phyloP scores from a whole-genome alignment of 1,284 basidiomycete species.

The Puccinia polysora region DNA sequence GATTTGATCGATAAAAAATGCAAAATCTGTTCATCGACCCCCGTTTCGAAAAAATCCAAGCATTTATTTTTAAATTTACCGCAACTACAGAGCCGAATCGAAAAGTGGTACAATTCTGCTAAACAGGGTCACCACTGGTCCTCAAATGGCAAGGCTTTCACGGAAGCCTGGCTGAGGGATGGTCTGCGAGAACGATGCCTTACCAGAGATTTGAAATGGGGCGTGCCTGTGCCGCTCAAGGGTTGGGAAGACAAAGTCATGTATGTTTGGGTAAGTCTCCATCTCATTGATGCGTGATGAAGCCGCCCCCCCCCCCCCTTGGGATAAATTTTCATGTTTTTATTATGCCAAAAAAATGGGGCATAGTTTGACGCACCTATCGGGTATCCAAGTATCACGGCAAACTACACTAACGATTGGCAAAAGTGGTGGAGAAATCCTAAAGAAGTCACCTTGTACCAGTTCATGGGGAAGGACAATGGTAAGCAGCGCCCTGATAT shows the following conservation, averaged over 20 bases:
- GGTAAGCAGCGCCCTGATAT: constrained; percentile 6
- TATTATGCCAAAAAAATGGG: too few relatives aligned
- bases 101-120: constrained; percentile 80
- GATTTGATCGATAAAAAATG: constrained; percentile 95
- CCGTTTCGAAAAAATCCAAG: constrained; percentile 63
- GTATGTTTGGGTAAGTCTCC: constrained; percentile 60
- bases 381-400: constrained; percentile 96
- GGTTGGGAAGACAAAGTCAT: constrained; percentile 73
- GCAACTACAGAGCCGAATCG: constrained; percentile 72
- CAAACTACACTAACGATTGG: constrained; percentile 91
- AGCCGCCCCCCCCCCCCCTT: too few relatives aligned
- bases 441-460: constrained; percentile 83
- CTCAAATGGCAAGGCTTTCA: constrained; percentile 80
- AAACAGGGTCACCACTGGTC: constrained; percentile 84
- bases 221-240: constrained; percentile 78
- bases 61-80: constrained; percentile 93
- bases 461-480: constrained; percentile 74
- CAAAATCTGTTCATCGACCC: constrained; percentile 72
- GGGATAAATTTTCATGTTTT: too few relatives aligned
- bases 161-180: constrained; percentile 81
- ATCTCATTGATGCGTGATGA: too few relatives aligned
- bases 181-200: constrained; percentile 85
- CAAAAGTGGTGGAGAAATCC: constrained; percentile 96
- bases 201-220: constrained; percentile 93
- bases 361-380: constrained; percentile 97